Percentiles rank a stretch among this genome's conserved stretches.
Evolutionary conservation across 306 rosid species (phyloP).

Genomic region (Rosa persica): DNA sequence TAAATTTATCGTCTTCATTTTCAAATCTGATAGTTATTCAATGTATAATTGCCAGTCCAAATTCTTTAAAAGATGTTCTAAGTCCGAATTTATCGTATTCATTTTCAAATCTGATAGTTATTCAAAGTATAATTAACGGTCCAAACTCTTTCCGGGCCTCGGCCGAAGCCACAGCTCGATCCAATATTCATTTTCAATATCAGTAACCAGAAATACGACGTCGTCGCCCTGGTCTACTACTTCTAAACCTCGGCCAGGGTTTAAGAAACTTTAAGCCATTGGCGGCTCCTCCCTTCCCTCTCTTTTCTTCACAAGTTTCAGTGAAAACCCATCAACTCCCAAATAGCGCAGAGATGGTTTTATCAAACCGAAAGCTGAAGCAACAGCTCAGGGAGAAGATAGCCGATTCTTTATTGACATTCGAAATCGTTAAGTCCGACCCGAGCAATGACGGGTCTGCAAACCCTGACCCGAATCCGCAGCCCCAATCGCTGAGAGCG

Average conservation of each 20-base stretch:
- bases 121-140: neutral
- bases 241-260: neutral
- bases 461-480: conserved; percentile 25
- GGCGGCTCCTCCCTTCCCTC: conserved; percentile 2
- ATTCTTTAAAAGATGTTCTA: no score
- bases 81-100: no score
- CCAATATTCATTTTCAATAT: neutral
- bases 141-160: neutral
- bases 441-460: conserved; percentile 18
- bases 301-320: neutral
- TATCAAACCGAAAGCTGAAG: conserved; percentile 87
- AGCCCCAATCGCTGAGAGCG: conserved; percentile 36
- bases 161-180: neutral
- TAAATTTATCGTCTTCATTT: no score
- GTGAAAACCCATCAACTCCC: neutral
- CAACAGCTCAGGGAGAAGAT: conserved; percentile 58
- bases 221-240: neutral
- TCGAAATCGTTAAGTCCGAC: conserved; percentile 22
- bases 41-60: neutral
- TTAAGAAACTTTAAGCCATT: neutral
- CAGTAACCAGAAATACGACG: neutral
- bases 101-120: no score
- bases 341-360: conserved; percentile 50
- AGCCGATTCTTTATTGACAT: conserved; percentile 30
- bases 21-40: no score